Base-by-base conservation (phyloP, 345 rosid species). In the Eucalyptus sideroxylon region DNA sequence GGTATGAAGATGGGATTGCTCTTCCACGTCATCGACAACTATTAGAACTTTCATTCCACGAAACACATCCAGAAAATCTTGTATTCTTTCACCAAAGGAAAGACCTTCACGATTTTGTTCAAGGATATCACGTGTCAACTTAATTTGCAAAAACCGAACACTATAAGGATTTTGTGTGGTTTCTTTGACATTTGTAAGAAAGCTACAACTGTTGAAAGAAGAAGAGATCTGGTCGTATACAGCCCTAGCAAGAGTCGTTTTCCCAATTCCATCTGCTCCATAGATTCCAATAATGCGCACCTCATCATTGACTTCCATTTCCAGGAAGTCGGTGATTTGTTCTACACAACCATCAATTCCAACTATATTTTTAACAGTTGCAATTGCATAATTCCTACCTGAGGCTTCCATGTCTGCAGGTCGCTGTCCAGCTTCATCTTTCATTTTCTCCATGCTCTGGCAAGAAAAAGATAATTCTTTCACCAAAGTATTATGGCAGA, bases 81-180 rank as follows among this genome's bases (percentile, higher is more conserved):
- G 11, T n/a, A n/a, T n/a, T n/a, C 3, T n/a, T 65, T 15, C 77
- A 7, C 1, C 42, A 42, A 42, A 42, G 2, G 42, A 42, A 42
- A 2, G 7, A 42, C 7, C 42, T 42, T 65, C 37, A 15, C 0
- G 2, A n/a, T 65, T 5, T n/a, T 1, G 77, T 65, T 65, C 5
- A 1, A 65, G 37, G 77, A 65, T n/a, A n/a, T 65, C 37, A 65
- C 10, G 2, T 14, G 7, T 7, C 77, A 65, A 8, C 37, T 8
- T 65, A 7, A 1, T 65, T n/a, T 65, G 37, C 77, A 65, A 65
- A 65, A 65, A 2, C 21, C 2, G 37, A 15, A 65, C 4, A 4
- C 37, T 6, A 7, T 0, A 2, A n/a, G 37, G 6, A n/a, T 14
- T 16, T n/a, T n/a, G 37, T 65, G 37, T 2, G 37, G 77, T n/a